phyloP scores from a whole-genome alignment of 2,329 filamentous ascomycete species.

The Ceratocystis lukuohia region DNA sequence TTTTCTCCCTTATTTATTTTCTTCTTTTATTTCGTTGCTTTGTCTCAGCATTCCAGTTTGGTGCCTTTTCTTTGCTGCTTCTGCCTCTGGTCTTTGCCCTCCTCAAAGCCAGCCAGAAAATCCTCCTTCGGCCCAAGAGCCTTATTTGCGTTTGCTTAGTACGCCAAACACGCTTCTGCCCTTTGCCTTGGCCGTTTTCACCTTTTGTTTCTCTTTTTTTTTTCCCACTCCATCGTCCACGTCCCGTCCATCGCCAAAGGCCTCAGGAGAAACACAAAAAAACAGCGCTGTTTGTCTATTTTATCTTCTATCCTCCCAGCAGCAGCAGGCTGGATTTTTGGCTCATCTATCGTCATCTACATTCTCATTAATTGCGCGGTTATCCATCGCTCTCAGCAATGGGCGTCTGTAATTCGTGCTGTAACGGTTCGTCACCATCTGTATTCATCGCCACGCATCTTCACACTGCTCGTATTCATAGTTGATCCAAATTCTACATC shows the following conservation, averaged over 20 bases:
- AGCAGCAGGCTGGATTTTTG: not conserved
- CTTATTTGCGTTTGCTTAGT: slow-evolving; percentile 8
- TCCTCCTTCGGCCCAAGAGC: no score
- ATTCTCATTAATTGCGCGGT: slow-evolving; percentile 15
- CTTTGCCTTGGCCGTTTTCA: not conserved
- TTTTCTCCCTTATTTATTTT: not conserved
- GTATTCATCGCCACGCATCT: not conserved
- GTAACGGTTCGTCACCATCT: slow-evolving; percentile 31
- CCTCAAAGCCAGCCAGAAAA: not conserved
- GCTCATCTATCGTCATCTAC: slow-evolving; percentile 3
- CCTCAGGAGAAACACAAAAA: not conserved
- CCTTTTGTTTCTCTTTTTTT: not conserved
- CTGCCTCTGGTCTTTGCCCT: not conserved
- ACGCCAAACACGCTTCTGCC: slow-evolving; percentile 14
- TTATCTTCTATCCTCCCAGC: not conserved
- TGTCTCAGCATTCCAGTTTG: not conserved
- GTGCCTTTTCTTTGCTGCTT: not conserved
- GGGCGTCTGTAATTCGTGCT: slow-evolving; percentile 51
- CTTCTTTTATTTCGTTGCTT: not conserved
- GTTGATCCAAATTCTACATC: not conserved
- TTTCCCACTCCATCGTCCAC: not conserved
- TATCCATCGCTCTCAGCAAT: slow-evolving; percentile 30
- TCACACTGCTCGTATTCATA: not conserved
- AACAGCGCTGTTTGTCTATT: not conserved
- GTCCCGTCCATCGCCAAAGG: not conserved